Conservation (phyloP, 192 early-diverging fungal species). For the Fimicolochytrium jonesii region DNA sequence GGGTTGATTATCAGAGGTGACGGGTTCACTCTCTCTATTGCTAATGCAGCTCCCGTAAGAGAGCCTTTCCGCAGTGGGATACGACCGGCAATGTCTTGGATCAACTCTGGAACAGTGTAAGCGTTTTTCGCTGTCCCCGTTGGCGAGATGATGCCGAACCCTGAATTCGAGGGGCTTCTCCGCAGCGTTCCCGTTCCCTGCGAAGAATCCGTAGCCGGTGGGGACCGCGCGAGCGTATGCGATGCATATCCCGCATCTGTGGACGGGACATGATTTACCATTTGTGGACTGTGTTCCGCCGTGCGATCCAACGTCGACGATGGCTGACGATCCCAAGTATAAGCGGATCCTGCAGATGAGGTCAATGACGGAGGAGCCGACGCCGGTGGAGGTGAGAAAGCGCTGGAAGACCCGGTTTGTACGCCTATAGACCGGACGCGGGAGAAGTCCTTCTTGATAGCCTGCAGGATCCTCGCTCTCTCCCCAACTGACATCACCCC, state of each 20-base stretch:
- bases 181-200: no score
- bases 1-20: conserved; percentile 17
- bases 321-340: conserved; percentile 11
- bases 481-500: conserved; percentile 79
- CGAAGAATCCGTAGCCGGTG: no score
- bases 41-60: conserved; percentile 3
- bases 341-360: background rate
- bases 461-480: conserved; percentile 69
- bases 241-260: no score
- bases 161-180: no score
- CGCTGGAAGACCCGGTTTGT: background rate
- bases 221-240: no score
- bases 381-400: conserved; percentile 5
- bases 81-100: conserved; percentile 7
- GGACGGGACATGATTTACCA: no score
- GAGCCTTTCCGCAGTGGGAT: conserved; percentile 22
- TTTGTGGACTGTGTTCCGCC: no score
- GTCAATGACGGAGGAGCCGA: background rate
- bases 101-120: conserved; percentile 1
- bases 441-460: conserved; percentile 51
- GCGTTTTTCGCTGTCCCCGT: background rate
- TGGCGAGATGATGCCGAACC: no score
- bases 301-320: no score
- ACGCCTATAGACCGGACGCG: background rate
- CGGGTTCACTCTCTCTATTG: conserved; percentile 4